Conservation (phyloP, 2,329 filamentous ascomycete genomes). For the Trichoderma sp. region DNA sequence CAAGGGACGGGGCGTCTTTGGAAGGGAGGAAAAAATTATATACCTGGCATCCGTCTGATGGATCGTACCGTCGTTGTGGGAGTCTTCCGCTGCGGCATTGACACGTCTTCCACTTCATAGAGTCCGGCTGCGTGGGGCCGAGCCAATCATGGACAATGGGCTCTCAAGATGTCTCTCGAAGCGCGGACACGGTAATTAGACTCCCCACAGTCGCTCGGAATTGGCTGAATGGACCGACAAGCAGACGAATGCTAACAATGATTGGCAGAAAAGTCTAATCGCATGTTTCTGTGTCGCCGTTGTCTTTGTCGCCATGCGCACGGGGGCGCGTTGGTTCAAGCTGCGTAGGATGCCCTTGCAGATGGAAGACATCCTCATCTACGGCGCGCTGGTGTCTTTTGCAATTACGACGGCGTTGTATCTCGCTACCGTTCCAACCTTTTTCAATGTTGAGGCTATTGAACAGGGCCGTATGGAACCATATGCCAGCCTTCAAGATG, state of each 20-base stretch:
- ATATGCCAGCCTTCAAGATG: conserved; percentile 11
- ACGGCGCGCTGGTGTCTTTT: neutral
- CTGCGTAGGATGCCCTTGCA: neutral
- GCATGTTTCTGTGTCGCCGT: neutral
- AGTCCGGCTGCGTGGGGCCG: neutral
- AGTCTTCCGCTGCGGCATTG: neutral
- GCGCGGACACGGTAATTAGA: neutral
- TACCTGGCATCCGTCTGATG: neutral
- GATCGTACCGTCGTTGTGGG: neutral
- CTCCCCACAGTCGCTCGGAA: neutral
- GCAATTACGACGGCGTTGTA: neutral
- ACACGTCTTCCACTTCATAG: neutral
- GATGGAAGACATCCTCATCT: neutral
- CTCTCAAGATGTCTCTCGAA: neutral
- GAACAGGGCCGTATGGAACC: conserved; percentile 2
- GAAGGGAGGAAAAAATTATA: neutral
- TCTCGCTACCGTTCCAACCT: neutral
- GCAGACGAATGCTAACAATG: neutral
- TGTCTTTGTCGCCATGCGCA: neutral
- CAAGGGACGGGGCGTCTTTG: neutral
- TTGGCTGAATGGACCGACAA: neutral
- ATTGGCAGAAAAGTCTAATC: neutral
- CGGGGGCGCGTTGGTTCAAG: neutral
- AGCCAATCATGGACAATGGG: neutral
- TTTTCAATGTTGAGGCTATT: neutral